Percentiles rank a stretch among this genome's conserved stretches.
phyloP scores from a whole-genome alignment of 257 asterid species.

The Capsicum chinense region DNA sequence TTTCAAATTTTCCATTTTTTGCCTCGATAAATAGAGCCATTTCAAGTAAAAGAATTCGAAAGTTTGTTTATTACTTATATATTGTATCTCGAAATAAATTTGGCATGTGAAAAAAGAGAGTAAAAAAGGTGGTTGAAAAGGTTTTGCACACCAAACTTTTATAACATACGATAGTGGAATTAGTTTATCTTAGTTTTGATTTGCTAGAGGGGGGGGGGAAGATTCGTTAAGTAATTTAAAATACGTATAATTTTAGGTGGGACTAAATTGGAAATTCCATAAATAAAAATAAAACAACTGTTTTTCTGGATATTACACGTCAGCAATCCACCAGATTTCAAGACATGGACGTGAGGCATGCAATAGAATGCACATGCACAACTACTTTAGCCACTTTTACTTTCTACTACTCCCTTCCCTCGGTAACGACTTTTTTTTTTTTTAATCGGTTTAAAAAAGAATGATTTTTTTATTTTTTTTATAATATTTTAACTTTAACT shows the following conservation, averaged over 20 bases:
- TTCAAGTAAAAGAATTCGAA: neutral
- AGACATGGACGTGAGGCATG: conserved; percentile 4
- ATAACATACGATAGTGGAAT: neutral
- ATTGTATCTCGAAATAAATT: neutral
- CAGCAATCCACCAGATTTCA: conserved; percentile 21
- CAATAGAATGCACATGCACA: neutral
- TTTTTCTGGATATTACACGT: neutral
- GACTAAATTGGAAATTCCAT: neutral
- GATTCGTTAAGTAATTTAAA: neutral
- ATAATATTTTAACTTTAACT: no score
- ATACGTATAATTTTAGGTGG: neutral
- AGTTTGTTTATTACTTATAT: neutral
- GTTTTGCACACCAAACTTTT: neutral
- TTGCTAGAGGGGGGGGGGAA: neutral
- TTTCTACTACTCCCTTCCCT: no score
- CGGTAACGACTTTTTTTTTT: no score
- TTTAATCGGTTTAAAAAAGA: no score
- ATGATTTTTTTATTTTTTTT: no score
- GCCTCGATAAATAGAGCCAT: neutral
- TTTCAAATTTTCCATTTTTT: neutral
- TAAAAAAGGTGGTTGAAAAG: neutral
- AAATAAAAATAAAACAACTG: neutral
- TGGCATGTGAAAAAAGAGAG: neutral
- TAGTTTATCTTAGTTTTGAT: conserved; percentile 3
- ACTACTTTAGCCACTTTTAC: neutral